These are phyloP conservation scores for Komagataella mondaviorum DNA, from an alignment of 805 yeast species.

Conservation along the genomic window DNA sequence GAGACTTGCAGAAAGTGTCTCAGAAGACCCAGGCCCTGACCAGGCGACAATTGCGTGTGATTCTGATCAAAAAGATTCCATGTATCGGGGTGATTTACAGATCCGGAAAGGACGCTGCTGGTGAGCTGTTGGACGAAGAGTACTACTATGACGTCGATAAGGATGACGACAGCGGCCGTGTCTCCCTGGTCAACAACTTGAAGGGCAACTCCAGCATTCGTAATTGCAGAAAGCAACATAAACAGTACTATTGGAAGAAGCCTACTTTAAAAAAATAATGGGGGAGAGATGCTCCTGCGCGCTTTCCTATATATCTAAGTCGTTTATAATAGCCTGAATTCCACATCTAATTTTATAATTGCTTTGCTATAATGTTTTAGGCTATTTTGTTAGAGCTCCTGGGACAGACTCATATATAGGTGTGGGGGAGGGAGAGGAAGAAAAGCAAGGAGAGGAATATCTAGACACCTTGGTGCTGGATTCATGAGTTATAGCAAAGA, in stretches of 20 bases:
- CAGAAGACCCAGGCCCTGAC: conserved; percentile 34
- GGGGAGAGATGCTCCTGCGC: not conserved
- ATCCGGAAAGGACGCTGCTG: conserved; percentile 92
- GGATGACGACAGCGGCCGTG: conserved; percentile 63
- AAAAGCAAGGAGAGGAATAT: not conserved
- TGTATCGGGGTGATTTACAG: conserved; percentile 86
- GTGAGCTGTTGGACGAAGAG: conserved; percentile 86
- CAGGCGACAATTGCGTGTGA: conserved; percentile 27
- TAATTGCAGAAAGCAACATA: conserved; percentile 86
- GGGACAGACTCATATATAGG: not conserved
- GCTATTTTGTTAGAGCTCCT: not conserved
- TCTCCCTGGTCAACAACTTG: conserved; percentile 52
- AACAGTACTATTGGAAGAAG: conserved; percentile 69
- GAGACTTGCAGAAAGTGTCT: conserved; percentile 50
- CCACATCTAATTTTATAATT: not conserved
- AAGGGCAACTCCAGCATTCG: conserved; percentile 75
- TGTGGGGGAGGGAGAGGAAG: not conserved
- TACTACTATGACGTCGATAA: conserved; percentile 81
- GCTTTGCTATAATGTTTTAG: not conserved
- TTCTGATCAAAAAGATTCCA: conserved; percentile 26
- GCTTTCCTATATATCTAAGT: not conserved
- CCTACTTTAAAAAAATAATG: conserved; percentile 26
- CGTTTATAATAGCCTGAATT: not conserved
- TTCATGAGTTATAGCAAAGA: not conserved
- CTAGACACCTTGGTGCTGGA: not conserved